These are phyloP conservation scores for Tremella fuciformis DNA, from an alignment of 768 basidiomycete species.

Conservation along the genomic window DNA sequence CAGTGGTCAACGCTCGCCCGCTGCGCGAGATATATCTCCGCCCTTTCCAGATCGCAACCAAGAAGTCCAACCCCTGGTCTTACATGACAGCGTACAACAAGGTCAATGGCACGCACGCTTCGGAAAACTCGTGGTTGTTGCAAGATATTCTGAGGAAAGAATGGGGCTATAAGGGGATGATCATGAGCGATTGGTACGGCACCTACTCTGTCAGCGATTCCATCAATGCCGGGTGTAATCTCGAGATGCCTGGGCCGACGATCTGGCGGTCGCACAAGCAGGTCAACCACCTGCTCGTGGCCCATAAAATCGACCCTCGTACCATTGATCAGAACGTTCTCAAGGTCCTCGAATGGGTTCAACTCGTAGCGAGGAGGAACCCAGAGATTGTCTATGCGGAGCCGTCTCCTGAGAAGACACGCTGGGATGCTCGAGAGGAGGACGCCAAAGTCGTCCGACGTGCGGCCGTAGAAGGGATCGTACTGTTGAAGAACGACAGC, in stretches of 20 bases:
- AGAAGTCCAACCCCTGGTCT: conserved; percentile 35
- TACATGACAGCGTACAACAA: conserved; percentile 58
- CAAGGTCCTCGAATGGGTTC: conserved; percentile 64
- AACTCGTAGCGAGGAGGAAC: conserved; percentile 64
- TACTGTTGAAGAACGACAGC: conserved; percentile 69
- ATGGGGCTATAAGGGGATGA: conserved; percentile 63
- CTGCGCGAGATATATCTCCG: conserved; percentile 69
- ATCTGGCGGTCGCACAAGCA: conserved; percentile 15
- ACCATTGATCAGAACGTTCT: conserved; percentile 56
- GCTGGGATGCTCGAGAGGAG: conserved; percentile 43
- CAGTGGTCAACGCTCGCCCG: too few relatives aligned
- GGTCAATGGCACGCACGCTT: conserved; percentile 62
- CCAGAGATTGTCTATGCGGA: conserved; percentile 63
- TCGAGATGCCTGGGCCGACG: conserved; percentile 45
- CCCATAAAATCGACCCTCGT: conserved; percentile 56
- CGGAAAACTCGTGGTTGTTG: conserved; percentile 59
- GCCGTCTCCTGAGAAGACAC: conserved; percentile 20
- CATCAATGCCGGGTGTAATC: conserved; percentile 64
- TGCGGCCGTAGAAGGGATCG: conserved; percentile 65
- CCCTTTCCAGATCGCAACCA: conserved; percentile 58
- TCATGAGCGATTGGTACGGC: conserved; percentile 65
- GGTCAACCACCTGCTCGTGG: conserved; percentile 19
- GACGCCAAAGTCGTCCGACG: conserved; percentile 62
- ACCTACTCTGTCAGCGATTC: conserved; percentile 55
- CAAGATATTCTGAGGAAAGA: conserved; percentile 62